A percentile compares a stretch with the other conserved stretches of the same genome.
phyloP scores from a whole-genome alignment of 129 eudicot genomes.

The Flaveria ramosissima region DNA sequence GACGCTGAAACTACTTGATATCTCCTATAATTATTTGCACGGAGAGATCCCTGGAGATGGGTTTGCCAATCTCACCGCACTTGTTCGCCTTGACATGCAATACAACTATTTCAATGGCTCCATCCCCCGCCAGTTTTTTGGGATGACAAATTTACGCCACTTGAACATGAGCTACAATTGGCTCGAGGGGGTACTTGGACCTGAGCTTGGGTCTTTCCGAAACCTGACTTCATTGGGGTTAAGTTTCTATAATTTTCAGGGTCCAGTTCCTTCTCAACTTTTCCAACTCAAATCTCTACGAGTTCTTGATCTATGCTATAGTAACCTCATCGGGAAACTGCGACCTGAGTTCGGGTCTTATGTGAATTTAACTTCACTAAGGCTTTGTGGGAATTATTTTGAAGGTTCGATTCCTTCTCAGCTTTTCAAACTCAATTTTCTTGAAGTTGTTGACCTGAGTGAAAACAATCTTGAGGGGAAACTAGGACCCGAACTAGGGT shows the following conservation, averaged over 20 bases:
- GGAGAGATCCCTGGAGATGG: conserved; percentile 45
- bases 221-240: too few relatives aligned
- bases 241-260: too few relatives aligned
- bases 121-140: conserved; percentile 43
- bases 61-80: conserved; percentile 49
- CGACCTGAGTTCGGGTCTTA: conserved; percentile 34
- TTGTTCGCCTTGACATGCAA: background rate
- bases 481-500: conserved; percentile 31
- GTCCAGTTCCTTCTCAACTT: conserved; percentile 21
- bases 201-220: conserved; percentile 25
- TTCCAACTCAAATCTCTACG: conserved; percentile 36
- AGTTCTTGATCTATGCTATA: conserved; percentile 46
- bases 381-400: conserved; percentile 34
- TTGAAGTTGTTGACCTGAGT: conserved; percentile 46
- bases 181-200: conserved; percentile 33
- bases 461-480: conserved; percentile 38
- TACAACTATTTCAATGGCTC: conserved; percentile 43
- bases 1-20: conserved; percentile 41
- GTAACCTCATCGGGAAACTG: conserved; percentile 36
- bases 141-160: conserved; percentile 34
- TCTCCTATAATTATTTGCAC: conserved; percentile 39
- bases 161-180: conserved; percentile 45
- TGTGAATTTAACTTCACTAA: conserved; percentile 28
- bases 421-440: conserved; percentile 34
- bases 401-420: conserved; percentile 42